These are phyloP conservation scores for Fusarium sp. DNA, from an alignment of 2,329 filamentous ascomycete genomes.

Conservation along the genomic window DNA sequence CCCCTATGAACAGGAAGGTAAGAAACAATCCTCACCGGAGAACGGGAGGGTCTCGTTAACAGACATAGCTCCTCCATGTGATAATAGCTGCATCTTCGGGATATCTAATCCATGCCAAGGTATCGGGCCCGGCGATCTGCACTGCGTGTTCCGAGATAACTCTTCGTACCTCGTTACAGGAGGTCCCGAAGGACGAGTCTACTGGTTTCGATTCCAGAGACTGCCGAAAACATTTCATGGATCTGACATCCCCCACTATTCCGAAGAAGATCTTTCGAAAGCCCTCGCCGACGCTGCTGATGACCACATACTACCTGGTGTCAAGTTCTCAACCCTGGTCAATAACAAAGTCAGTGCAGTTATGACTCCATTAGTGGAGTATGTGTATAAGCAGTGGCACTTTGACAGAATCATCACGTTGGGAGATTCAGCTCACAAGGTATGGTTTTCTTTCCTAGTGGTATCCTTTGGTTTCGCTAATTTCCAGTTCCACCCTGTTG, in stretches of 20 bases:
- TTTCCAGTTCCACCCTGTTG: conserved; percentile 1
- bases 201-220: conserved; percentile 14
- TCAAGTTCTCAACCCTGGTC: not conserved
- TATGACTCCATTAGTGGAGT: not conserved
- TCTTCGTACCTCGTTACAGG: conserved; percentile 3
- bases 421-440: conserved; percentile 11
- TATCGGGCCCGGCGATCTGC: not conserved
- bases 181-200: not conserved
- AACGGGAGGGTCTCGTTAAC: no score
- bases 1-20: no score
- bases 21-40: no score
- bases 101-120: not conserved
- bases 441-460: accelerated
- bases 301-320: not conserved
- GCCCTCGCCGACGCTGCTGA: not conserved
- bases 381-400: conserved; percentile 8
- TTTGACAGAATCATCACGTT: conserved; percentile 1
- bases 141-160: not conserved
- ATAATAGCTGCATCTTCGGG: conserved; percentile 3
- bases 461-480: not conserved
- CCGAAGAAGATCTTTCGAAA: not conserved
- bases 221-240: not conserved
- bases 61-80: not conserved
- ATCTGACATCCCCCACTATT: not conserved
- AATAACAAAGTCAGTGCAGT: not conserved